A percentile compares a stretch with the other conserved stretches of the same genome.
Evolutionary conservation across 768 basidiomycete genomes (phyloP).

Genomic region (Mrakia frigida): DNA sequence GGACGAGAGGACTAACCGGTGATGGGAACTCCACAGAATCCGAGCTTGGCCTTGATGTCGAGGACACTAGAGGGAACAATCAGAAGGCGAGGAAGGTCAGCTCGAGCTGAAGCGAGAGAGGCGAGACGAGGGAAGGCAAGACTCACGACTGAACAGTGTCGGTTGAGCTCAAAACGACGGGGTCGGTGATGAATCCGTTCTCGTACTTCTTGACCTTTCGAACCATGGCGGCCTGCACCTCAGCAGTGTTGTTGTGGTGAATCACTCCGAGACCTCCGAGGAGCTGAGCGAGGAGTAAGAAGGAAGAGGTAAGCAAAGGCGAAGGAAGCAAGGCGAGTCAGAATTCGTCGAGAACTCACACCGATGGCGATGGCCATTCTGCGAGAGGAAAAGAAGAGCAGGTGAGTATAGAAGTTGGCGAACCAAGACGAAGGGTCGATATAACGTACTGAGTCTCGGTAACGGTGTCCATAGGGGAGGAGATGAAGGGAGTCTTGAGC

Average conservation of each 20-base stretch:
- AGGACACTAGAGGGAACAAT: slow-evolving; percentile 51
- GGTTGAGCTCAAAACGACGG: slow-evolving; percentile 75
- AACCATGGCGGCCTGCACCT: slow-evolving; percentile 91
- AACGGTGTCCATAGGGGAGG: slow-evolving; percentile 99
- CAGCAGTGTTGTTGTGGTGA: slow-evolving; percentile 76
- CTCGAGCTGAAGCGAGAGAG: neutral
- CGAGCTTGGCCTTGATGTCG: slow-evolving; percentile 82
- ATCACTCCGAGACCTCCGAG: slow-evolving; percentile 97
- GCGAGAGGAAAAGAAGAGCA: slow-evolving; percentile 41
- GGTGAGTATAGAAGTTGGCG: slow-evolving; percentile 4
- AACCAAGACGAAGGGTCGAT: neutral
- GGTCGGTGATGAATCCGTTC: slow-evolving; percentile 96
- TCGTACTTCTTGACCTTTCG: slow-evolving; percentile 96
- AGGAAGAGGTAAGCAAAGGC: neutral
- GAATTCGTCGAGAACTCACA: neutral
- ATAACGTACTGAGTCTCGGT: slow-evolving; percentile 77
- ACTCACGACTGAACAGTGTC: slow-evolving; percentile 66
- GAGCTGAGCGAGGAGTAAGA: slow-evolving; percentile 48
- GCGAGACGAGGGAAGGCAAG: neutral
- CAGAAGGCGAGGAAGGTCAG: neutral
- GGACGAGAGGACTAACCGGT: slow-evolving; percentile 75
- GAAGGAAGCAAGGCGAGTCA: neutral
- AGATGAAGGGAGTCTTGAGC: slow-evolving; percentile 93
- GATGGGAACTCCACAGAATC: slow-evolving; percentile 95
- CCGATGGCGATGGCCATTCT: slow-evolving; percentile 46